Conservation (phyloP, 805 yeast genomes). For the Metschnikowia arizonensis region DNA sequence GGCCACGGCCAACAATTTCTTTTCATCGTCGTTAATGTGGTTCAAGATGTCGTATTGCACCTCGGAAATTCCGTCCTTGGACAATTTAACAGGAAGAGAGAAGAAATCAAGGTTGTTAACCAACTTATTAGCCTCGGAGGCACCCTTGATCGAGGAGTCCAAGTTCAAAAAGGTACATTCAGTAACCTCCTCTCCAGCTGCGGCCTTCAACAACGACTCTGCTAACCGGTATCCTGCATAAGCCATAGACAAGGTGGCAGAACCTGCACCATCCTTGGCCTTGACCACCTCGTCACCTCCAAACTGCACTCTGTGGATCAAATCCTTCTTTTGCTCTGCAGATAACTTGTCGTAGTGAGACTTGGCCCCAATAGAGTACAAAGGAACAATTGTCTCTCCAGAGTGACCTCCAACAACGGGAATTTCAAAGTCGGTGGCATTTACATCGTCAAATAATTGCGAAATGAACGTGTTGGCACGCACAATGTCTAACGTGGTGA, state of each 20-base stretch:
- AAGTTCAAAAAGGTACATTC: slow-evolving; percentile 52
- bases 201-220: slow-evolving; percentile 42
- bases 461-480: slow-evolving; percentile 81
- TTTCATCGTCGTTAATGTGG: slow-evolving; percentile 48
- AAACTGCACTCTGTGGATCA: slow-evolving; percentile 43
- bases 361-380: slow-evolving; percentile 50
- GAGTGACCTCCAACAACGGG: slow-evolving; percentile 94
- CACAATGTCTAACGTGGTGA: slow-evolving; percentile 82
- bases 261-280: slow-evolving; percentile 92
- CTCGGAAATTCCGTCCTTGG: slow-evolving; percentile 50
- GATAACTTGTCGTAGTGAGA: slow-evolving; percentile 34
- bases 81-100: slow-evolving; percentile 59
- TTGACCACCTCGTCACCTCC: slow-evolving; percentile 97
- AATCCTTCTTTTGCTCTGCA: slow-evolving; percentile 31
- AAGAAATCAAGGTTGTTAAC: slow-evolving; percentile 47
- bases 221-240: slow-evolving; percentile 85
- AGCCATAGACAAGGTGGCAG: slow-evolving; percentile 96
- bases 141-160: slow-evolving; percentile 49
- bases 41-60: slow-evolving; percentile 53
- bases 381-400: slow-evolving; percentile 90
- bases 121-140: slow-evolving; percentile 45
- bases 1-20: slow-evolving; percentile 50
- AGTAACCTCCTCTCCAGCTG: slow-evolving; percentile 24
- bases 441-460: slow-evolving; percentile 42
- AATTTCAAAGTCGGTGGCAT: slow-evolving; percentile 53